Conservation (phyloP, 176 grass and related monocot species). For the Juncus effusus region DNA sequence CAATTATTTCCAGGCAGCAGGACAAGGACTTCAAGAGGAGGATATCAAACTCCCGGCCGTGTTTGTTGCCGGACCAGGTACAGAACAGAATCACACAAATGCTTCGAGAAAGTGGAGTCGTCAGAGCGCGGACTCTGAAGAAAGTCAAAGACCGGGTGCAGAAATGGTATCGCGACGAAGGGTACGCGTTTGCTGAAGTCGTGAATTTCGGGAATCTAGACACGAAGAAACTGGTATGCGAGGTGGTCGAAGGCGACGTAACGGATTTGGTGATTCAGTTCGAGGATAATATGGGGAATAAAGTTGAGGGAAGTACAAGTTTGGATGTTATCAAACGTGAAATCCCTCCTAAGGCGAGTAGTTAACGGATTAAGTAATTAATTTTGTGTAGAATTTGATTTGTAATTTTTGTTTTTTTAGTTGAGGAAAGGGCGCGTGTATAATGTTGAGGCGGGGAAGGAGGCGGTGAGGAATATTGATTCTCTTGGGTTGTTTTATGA, state of each 20-base stretch:
- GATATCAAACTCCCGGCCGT: constrained; percentile 51
- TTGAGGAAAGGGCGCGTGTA: constrained; percentile 85
- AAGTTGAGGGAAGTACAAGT: constrained; percentile 71
- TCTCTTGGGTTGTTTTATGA: constrained; percentile 89
- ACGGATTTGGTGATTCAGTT: constrained; percentile 82
- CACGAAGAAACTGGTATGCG: constrained; percentile 84
- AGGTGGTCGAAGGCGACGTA: constrained; percentile 88
- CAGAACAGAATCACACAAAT: constrained; percentile 62
- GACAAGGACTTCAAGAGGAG: constrained; percentile 82
- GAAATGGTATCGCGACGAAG: constrained; percentile 93
- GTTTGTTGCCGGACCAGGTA: constrained; percentile 60
- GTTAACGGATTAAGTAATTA: too few species aligned
- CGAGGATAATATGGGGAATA: constrained; percentile 90
- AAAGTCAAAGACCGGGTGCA: constrained; percentile 84
- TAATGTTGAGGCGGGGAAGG: constrained; percentile 89
- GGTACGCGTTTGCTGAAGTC: constrained; percentile 82
- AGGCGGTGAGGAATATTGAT: constrained; percentile 92
- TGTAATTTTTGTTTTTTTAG: constrained; percentile 31
- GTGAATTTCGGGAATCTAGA: constrained; percentile 92
- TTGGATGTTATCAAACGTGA: constrained; percentile 69
- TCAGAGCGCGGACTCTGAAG: constrained; percentile 84
- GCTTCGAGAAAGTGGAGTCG: constrained; percentile 76
- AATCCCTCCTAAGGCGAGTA: constrained; percentile 66
- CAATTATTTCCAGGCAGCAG: constrained; percentile 23
- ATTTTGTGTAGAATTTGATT: too few species aligned